Conservation (phyloP, 2,329 filamentous ascomycete species). For the Penicillium palitans region DNA sequence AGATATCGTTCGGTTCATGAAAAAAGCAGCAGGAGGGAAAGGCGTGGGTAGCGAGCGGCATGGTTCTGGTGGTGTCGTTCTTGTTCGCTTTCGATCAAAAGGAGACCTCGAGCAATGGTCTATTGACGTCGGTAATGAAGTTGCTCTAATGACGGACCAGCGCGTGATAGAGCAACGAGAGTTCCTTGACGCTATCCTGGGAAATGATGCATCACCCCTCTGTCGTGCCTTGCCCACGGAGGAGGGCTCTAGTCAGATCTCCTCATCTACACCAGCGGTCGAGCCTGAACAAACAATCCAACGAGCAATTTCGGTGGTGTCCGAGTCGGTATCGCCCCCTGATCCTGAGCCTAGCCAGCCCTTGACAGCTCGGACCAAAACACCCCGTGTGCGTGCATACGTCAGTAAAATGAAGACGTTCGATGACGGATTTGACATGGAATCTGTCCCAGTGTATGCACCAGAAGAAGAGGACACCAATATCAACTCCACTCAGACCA, state of each 20-base stretch:
- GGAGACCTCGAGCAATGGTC: slow-evolving; percentile 67
- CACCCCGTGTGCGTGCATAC: slow-evolving; percentile 31
- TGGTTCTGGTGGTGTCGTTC: slow-evolving; percentile 68
- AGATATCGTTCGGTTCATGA: slow-evolving; percentile 77
- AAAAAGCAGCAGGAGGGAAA: slow-evolving; percentile 71
- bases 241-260: slow-evolving; percentile 41
- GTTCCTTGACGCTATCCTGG: slow-evolving; percentile 85
- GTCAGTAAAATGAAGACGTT: slow-evolving; percentile 70
- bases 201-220: slow-evolving; percentile 71
- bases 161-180: slow-evolving; percentile 85
- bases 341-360: neutral
- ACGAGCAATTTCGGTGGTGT: neutral
- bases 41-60: slow-evolving; percentile 63
- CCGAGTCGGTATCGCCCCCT: neutral
- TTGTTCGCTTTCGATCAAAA: slow-evolving; percentile 69
- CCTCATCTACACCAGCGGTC: neutral
- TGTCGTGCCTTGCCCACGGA: slow-evolving; percentile 64
- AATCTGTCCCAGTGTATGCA: slow-evolving; percentile 40
- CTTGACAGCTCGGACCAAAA: slow-evolving; percentile 21
- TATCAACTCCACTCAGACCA: slow-evolving; percentile 18
- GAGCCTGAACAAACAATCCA: neutral
- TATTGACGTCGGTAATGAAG: slow-evolving; percentile 64
- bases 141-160: slow-evolving; percentile 74
- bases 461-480: slow-evolving; percentile 28
- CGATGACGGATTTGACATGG: slow-evolving; percentile 58